Percentiles rank a stretch among this genome's conserved stretches.
Conservation (phyloP, 345 rosid species). For the Linum tenue region DNA sequence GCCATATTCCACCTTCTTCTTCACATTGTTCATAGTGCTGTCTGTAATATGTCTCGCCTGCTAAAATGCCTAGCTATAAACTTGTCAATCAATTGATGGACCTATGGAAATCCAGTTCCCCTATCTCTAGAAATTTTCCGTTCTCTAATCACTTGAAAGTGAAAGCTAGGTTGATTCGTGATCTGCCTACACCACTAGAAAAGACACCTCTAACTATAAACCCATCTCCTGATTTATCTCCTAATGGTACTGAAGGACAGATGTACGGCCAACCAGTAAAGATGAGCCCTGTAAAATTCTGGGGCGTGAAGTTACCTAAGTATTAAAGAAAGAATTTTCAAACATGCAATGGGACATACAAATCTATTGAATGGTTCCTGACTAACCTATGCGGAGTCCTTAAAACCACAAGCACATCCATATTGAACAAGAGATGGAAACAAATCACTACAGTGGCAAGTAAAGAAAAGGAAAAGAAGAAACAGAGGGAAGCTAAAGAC, state of each 20-base stretch:
- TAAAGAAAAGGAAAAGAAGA: no score
- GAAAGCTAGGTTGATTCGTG: conserved; percentile 9
- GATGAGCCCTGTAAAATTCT: background rate
- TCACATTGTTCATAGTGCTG: conserved; percentile 20
- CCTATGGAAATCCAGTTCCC: conserved; percentile 6
- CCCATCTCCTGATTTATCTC: background rate
- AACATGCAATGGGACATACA: no score
- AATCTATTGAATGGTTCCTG: no score
- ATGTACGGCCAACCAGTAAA: background rate
- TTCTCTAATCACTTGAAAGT: conserved; percentile 9
- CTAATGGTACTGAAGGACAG: background rate
- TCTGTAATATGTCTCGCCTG: background rate
- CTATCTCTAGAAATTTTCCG: background rate
- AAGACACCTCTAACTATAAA: background rate
- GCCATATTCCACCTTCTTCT: conserved; percentile 27
- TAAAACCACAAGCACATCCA: no score
- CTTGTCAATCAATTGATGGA: conserved; percentile 8
- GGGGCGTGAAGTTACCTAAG: no score
- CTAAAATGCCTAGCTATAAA: background rate
- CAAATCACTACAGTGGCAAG: no score
- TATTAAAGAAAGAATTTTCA: no score
- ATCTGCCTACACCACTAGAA: background rate
- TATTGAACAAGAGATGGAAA: no score
- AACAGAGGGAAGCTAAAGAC: no score
- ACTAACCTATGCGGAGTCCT: no score